Base-by-base conservation (phyloP, 345 rosid species). In the Populus deltoides region DNA sequence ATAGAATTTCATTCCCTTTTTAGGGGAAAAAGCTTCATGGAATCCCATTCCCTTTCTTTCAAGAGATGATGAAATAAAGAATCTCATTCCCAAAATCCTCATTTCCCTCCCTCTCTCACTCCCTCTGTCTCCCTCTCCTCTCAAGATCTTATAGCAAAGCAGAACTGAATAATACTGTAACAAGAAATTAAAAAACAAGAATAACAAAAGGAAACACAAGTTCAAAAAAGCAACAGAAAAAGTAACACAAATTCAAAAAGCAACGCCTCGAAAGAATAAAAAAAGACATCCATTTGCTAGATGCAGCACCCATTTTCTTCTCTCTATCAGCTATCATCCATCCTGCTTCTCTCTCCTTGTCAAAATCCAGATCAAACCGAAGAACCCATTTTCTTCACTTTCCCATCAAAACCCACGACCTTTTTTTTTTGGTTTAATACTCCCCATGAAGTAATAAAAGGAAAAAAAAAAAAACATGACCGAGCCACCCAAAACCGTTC, bases 1-100 rank as follows among this genome's bases (percentile, higher is more conserved):
- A 86, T 88, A 86, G 92, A 88, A 89, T 89, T 83, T 31, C 73
- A 81, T 86, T 81, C 81, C 83, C 87, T 87, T 79, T 77, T 59
- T 12, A 24, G 43, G 10, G 35, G 24, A 49, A 75, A 77, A 68
- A 38, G 10, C 90, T 91, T 91, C 81, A 86, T 88, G 86, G 94
- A 88, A 89, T 91, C 86, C 33, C 71, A 83, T 86, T 82, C 84
- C 82, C 87, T 88, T 79, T 77, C 75, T 69, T 74, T 68, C 45
- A 61, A 65, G 25, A 81, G 18, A 68, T 12, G 33, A 13, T 55
- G 8, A 8, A 12, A 8, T 41, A 31, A 57, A 20, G 65, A 59
- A 59, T 6, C 71, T 70, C 36, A n/a, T 41, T 24, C 35, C 70
- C 79, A 69, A 75, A 69, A 75, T 59, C 43, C 53, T 55, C 77